These are phyloP conservation scores for Elsinoe ampelina DNA, from an alignment of 2,329 filamentous ascomycete genomes.

Conservation along the genomic window DNA sequence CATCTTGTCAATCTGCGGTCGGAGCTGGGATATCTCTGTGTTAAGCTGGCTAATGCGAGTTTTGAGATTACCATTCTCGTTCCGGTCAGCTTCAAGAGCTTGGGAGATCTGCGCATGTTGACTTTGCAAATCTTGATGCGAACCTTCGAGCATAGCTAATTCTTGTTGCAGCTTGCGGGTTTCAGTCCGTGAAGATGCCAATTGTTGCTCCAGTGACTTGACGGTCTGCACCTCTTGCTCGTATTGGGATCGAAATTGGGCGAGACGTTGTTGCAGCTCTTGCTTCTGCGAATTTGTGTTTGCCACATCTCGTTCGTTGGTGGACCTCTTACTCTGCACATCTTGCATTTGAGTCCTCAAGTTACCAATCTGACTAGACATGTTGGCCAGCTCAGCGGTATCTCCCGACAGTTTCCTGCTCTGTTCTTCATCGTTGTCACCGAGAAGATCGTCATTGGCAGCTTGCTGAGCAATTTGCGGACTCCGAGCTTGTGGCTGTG, in stretches of 20 bases:
- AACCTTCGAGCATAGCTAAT: conserved; percentile 71
- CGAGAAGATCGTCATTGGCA: conserved; percentile 74
- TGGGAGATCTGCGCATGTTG: conserved; percentile 70
- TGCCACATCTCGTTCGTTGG: conserved; percentile 71
- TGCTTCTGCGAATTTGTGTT: conserved; percentile 80
- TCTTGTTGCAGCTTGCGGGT: conserved; percentile 79
- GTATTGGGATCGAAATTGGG: conserved; percentile 78
- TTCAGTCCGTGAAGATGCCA: conserved; percentile 65
- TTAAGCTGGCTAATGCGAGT: conserved; percentile 80
- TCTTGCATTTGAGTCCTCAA: conserved; percentile 91
- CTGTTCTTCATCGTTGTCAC: conserved; percentile 78
- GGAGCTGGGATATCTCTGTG: conserved; percentile 70
- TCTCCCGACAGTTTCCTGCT: conserved; percentile 83
- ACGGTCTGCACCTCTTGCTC: conserved; percentile 89
- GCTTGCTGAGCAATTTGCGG: conserved; percentile 33
- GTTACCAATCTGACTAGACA: conserved; percentile 90
- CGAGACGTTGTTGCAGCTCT: conserved; percentile 80
- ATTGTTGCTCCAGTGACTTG: conserved; percentile 72
- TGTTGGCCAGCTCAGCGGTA: conserved; percentile 83
- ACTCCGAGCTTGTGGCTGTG: conserved; percentile 29
- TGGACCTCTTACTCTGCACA: conserved; percentile 70
- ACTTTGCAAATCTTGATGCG: conserved; percentile 67
- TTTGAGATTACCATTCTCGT: conserved; percentile 77
- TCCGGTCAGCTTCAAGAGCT: conserved; percentile 74
- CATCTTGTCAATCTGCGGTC: conserved; percentile 86